Conservation (phyloP, 148 eudicot species). For the Chenopodium formosanum region DNA sequence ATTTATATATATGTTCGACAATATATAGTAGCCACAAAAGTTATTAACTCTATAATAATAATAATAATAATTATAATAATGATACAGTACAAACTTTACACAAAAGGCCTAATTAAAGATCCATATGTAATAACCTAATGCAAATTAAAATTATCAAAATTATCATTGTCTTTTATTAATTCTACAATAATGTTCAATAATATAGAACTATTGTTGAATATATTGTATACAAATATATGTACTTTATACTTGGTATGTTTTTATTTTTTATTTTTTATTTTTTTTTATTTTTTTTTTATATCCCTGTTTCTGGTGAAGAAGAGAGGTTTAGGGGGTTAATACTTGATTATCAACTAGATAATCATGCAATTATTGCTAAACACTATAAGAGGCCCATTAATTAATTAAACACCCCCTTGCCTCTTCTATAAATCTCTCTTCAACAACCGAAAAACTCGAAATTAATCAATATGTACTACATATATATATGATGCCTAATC, state of each 20-base stretch:
- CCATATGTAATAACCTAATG: slow-evolving; percentile 15
- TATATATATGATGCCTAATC: slow-evolving; percentile 7
- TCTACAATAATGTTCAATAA: slow-evolving; percentile 9
- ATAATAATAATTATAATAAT: no score
- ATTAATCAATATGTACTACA: slow-evolving; percentile 15
- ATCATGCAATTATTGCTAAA: slow-evolving; percentile 33
- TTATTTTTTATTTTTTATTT: neutral
- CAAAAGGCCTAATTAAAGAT: slow-evolving; percentile 3
- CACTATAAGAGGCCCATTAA: slow-evolving; percentile 20
- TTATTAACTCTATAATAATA: neutral
- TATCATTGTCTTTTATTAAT: slow-evolving; percentile 16
- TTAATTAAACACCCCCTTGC: slow-evolving; percentile 18
- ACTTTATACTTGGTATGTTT: neutral
- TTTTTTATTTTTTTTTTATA: neutral
- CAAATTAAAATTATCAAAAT: slow-evolving; percentile 10
- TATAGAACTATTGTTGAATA: neutral
- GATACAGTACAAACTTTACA: neutral
- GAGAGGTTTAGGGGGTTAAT: slow-evolving; percentile 13
- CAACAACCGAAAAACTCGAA: slow-evolving; percentile 27
- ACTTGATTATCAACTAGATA: slow-evolving; percentile 27
- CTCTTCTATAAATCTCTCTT: slow-evolving; percentile 10
- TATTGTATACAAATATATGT: neutral
- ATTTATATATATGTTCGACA: neutral
- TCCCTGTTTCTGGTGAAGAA: slow-evolving; percentile 18
- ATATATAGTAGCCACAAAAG: neutral